phyloP scores from a whole-genome alignment of 805 yeast genomes.

The Candida manassasensis region DNA sequence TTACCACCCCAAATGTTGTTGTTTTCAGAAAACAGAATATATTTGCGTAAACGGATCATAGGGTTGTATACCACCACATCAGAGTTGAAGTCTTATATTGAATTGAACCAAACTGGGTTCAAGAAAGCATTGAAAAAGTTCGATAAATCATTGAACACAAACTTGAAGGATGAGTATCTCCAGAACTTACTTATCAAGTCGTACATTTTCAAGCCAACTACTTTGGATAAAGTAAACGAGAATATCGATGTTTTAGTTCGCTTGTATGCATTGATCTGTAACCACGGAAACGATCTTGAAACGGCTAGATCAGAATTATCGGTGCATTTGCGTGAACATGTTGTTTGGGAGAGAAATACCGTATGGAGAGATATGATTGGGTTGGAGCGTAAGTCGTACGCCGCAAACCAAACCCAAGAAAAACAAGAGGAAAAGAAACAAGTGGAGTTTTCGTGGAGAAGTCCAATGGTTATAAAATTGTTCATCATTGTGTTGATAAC shows the following conservation, averaged over 20 bases:
- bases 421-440: slow-evolving; percentile 7
- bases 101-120: slow-evolving; percentile 50
- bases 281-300: slow-evolving; percentile 38
- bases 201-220: slow-evolving; percentile 34
- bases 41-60: slow-evolving; percentile 43
- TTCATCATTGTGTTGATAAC: slow-evolving; percentile 47
- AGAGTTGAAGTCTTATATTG: slow-evolving; percentile 47
- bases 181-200: slow-evolving; percentile 41
- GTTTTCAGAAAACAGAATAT: slow-evolving; percentile 47
- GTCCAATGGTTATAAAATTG: slow-evolving; percentile 41
- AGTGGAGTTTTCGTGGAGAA: slow-evolving; percentile 25
- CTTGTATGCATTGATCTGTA: slow-evolving; percentile 35
- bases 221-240: slow-evolving; percentile 26
- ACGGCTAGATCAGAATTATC: slow-evolving; percentile 51
- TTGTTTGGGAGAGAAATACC: slow-evolving; percentile 53
- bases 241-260: slow-evolving; percentile 29
- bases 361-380: slow-evolving; percentile 57
- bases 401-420: slow-evolving; percentile 39
- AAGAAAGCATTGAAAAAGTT: slow-evolving; percentile 50
- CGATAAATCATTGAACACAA: slow-evolving; percentile 45
- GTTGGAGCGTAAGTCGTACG: slow-evolving; percentile 76
- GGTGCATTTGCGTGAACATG: slow-evolving; percentile 51
- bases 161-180: slow-evolving; percentile 39
- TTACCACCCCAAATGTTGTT: slow-evolving; percentile 31
- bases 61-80: slow-evolving; percentile 42